Conservation (phyloP, 208 protist genomes). For the Trypanosoma congolense region DNA sequence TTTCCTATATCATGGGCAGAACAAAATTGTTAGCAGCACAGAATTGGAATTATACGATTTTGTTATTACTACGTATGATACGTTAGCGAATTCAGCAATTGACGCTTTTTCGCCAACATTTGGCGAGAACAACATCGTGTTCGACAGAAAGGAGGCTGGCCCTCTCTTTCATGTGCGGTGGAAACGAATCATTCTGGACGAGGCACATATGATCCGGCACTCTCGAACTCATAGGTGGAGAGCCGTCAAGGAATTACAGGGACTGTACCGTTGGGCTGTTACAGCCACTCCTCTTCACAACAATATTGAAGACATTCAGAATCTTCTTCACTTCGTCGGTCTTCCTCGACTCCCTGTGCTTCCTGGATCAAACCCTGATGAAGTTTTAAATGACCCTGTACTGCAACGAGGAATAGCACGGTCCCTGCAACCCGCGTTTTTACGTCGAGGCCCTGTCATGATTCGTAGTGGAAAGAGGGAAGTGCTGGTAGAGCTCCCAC, state of each 20-base stretch:
- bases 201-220: constrained; percentile 92
- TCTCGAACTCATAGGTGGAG: constrained; percentile 75
- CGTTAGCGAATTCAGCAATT: constrained; percentile 60
- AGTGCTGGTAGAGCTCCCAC: constrained; percentile 75
- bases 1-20: constrained; percentile 82
- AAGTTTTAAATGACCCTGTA: constrained; percentile 68
- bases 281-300: constrained; percentile 94
- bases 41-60: constrained; percentile 89
- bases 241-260: constrained; percentile 74
- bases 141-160: constrained; percentile 57
- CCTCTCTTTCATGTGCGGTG: constrained; percentile 85
- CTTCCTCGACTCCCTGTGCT: constrained; percentile 72
- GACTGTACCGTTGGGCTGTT: constrained; percentile 87
- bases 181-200: constrained; percentile 93
- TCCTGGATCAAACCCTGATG: constrained; percentile 56
- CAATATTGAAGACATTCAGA: constrained; percentile 89
- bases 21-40: constrained; percentile 55
- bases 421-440: constrained; percentile 84
- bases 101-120: constrained; percentile 61
- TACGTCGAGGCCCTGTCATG: constrained; percentile 84
- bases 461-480: constrained; percentile 74
- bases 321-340: constrained; percentile 81
- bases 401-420: constrained; percentile 78
- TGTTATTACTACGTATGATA: constrained; percentile 92
- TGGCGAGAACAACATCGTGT: constrained; percentile 47